phyloP scores from a whole-genome alignment of 495 filamentous ascomycete genomes.

The Aspergillus ellipticus region DNA sequence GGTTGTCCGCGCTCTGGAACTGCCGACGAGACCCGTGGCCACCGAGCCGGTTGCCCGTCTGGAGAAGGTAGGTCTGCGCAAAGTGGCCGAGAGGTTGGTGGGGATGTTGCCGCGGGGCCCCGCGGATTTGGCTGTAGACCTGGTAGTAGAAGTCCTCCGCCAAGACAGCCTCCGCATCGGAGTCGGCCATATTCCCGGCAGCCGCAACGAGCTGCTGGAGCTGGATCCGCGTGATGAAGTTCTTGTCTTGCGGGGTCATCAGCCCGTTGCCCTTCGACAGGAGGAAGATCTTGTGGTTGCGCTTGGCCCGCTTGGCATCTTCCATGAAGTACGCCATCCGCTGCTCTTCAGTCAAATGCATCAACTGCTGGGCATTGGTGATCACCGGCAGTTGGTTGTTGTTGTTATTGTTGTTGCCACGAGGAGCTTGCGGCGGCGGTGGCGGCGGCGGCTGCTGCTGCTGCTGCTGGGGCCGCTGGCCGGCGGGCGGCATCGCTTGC shows the following conservation, averaged over 20 bases:
- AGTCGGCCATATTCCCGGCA: constrained; percentile 78
- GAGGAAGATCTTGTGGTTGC: constrained; percentile 96
- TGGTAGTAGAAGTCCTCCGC: constrained; percentile 98
- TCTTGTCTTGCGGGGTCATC: constrained; percentile 99
- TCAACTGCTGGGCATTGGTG: constrained; percentile 69
- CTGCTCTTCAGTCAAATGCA: constrained; percentile 72
- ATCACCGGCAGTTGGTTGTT: constrained; percentile 47
- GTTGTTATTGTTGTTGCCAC: constrained; percentile 25
- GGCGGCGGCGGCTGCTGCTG: constrained; percentile 23
- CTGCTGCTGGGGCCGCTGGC: constrained; percentile 36
- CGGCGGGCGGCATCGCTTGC: constrained; percentile 28
- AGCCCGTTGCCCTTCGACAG: constrained; percentile 92
- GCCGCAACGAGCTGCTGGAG: constrained; percentile 92
- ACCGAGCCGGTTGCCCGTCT: constrained; percentile 77
- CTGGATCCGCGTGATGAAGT: constrained; percentile 97
- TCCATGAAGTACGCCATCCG: constrained; percentile 77
- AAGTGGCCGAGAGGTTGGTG: constrained; percentile 91
- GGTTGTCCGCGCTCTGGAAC: constrained; percentile 78
- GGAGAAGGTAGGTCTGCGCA: constrained; percentile 95
- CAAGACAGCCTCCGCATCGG: constrained; percentile 72
- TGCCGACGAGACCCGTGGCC: constrained; percentile 61
- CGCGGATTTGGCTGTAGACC: constrained; percentile 89
- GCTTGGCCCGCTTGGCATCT: constrained; percentile 91
- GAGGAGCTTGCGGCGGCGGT: constrained; percentile 21
- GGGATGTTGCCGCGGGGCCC: constrained; percentile 79